Evolutionary conservation across 2,329 filamentous ascomycete genomes (phyloP), one percentile per base, ranked within the genome.

Genomic region (Chaetomium sp.): DNA sequence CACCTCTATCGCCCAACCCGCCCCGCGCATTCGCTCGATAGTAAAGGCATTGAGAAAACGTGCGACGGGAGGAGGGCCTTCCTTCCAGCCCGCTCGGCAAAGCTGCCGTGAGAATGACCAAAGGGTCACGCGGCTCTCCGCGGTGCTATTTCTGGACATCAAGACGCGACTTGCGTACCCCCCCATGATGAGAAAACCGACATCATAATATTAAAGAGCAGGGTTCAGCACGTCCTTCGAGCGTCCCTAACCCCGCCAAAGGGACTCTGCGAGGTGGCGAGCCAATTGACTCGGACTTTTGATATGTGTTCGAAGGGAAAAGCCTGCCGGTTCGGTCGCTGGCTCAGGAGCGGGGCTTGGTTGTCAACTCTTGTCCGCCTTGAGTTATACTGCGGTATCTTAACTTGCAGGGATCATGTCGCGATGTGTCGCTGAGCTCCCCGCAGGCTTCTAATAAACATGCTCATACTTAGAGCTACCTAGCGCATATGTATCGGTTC

Each of bases 131-230:
- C 56, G 55, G 48, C 47, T 52, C 49, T 52, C 10, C 33, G 47
- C 41, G 32, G 19, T 61, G 59, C 60, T 61, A 62, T 62, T 59
- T 55, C 59, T 59, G 59, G 60, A 61, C n/a, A 49, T 58, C 32
- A 33, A 49, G 19, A 54, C 40, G 33, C 53, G 55, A 52, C 44
- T 14, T 41, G 42, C 48, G 43, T 42, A 48, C 19, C 49, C 53
- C 58, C 53, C 55, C 52, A 58, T 58, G 50, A 58, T 55, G 47
- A 41, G 42, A 36, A 47, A 32, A 27, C 19, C 19, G 19, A 27
- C 19, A 27, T 27, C 19, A 27, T 12, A 12, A 48, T 49, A 47
- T 51, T 53, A 51, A 37, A 32, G 35, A 12, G 34, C 6, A 36
- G 14, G 12, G 32, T 45, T 38, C 14, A 42, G 37, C 43, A 38